A percentile compares a stretch with the other conserved stretches of the same genome.
These are phyloP conservation scores for Huiozyma sinensis DNA, from an alignment of 805 yeast genomes.

Conservation along the genomic window DNA sequence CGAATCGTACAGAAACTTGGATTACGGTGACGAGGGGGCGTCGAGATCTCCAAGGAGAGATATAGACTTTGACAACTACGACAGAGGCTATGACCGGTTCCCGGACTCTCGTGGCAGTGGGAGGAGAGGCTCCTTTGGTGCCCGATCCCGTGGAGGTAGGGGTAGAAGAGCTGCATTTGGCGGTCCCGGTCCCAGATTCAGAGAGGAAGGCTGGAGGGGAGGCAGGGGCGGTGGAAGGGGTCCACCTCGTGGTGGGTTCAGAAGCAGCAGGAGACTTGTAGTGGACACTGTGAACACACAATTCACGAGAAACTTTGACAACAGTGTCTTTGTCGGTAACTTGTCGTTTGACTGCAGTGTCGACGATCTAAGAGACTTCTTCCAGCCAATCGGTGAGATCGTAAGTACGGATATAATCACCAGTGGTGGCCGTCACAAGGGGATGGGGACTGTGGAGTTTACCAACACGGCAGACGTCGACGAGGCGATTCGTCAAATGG, in stretches of 20 bases:
- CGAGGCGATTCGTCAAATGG: slow-evolving; percentile 57
- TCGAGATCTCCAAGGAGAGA: too few species aligned
- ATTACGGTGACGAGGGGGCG: too few species aligned
- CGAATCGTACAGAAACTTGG: too few species aligned
- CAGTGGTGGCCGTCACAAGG: slow-evolving; percentile 67
- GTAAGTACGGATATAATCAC: slow-evolving; percentile 74
- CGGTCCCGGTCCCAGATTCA: slow-evolving; percentile 4
- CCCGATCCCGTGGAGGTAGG: slow-evolving; percentile 3
- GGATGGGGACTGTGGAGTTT: slow-evolving; percentile 88
- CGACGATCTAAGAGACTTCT: slow-evolving; percentile 49
- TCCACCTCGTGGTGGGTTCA: slow-evolving; percentile 1
- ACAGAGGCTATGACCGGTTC: slow-evolving; percentile 23
- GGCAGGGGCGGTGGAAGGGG: slow-evolving; percentile 13
- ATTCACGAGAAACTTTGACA: slow-evolving; percentile 46
- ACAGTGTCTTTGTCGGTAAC: slow-evolving; percentile 65
- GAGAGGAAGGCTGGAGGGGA: slow-evolving; percentile 8
- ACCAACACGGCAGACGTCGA: slow-evolving; percentile 51
- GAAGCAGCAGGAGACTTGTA: neutral
- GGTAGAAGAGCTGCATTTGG: slow-evolving; percentile 12
- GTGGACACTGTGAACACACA: neutral
- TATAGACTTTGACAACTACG: slow-evolving; percentile 6
- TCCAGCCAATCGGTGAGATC: slow-evolving; percentile 52
- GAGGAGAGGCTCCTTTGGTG: slow-evolving; percentile 16
- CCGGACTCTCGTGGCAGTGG: slow-evolving; percentile 18
- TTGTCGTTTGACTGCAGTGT: slow-evolving; percentile 55